Evolutionary conservation across 257 asterid species (phyloP), one percentile per base, ranked within the genome.

Genomic region (Vinca minor): DNA sequence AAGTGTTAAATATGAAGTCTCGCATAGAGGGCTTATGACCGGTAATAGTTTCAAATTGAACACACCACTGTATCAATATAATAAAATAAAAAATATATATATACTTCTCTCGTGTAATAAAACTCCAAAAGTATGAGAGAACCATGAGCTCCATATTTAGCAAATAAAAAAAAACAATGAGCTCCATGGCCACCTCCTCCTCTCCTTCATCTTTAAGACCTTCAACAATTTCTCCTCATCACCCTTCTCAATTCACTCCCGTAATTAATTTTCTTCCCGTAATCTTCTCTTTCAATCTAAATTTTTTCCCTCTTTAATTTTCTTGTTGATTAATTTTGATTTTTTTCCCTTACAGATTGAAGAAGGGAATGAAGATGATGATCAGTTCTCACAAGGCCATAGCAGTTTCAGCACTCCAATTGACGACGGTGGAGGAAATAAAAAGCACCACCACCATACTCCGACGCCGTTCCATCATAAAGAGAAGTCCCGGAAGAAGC

Each of bases 331-430:
- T n/a, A n/a, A n/a, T 1, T 18, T 26, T 60, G 15, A n/a, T 36
- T 26, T 34, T n/a, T 60, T 46, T n/a, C n/a, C n/a, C 25, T 18
- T 31, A 65, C 63, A 92, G 98, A 89, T 92, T 66, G 95, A 84
- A 76, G 98, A 92, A 78, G 96, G 97, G 0, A 87, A 87, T 55
- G 97, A 89, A 64, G 98, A 92, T 1, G 98, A 89, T 26, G 96
- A 84, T 53, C 4, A 34, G 7, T 74, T 71, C 36, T 85, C 93
- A 28, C 88, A 77, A 65, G 91, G 86, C 38, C 71, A 87, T 11
- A 73, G 59, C 68, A 85, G 95, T 70, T 85, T 67, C 79, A n/a
- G n/a, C 3, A 84, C 93, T 2, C 76, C 74, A 6, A 82, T 87
- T 44, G n/a, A n/a, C n/a, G n/a, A n/a, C n/a, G n/a, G n/a, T 1